Evolutionary conservation across 306 rosid species (phyloP), one percentile per base, ranked within the genome.

Genomic region (Fragaria iinumae): DNA sequence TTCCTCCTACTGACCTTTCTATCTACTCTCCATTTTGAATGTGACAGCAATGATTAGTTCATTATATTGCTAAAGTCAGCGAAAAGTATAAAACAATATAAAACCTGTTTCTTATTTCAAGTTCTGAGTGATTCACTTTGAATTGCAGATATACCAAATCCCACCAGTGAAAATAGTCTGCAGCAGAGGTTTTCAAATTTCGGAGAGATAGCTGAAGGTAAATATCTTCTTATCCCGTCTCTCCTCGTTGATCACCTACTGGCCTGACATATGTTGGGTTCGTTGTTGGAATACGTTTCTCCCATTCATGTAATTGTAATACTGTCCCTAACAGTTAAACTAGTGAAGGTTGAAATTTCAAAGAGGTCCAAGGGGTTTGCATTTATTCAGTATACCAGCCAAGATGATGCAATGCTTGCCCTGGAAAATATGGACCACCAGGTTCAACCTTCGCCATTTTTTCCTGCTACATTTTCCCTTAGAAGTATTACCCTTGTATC

Each of bases 181-280:
- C 91, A 80, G 49, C 85, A 83, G 73, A 88, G 86, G 43, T 95
- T 95, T 85, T 89, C 98, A 6, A 82, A 82, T 81, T 95, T 90
- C 25, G 97, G 98, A 34, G 80, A 88, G 87, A 87, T 95, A 81
- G 96, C 93, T 79, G 92, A 92, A 88, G 97, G 98, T 88, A 83
- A 71, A 71, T 72, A 50, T 74, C 47, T 62, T 43, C 47, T 25
- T 63, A 49, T 76, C 36, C 21, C 21, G 45, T 20, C 23, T 55
- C 64, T 76, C 71, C 52, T 68, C 18, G 21, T 66, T 21, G 32
- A 67, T 55, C 64, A 49, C 44, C 21, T 2, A 21, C 12, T 20
- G 25, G 49, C 5, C 11, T 36, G 48, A 23, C 6, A 57, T 69
- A 65, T 71, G 1, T 69, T 38, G 16, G 60, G 21, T 49, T 68